Conservation (phyloP, 208 protist species). For the Wallacemonas sp. region DNA sequence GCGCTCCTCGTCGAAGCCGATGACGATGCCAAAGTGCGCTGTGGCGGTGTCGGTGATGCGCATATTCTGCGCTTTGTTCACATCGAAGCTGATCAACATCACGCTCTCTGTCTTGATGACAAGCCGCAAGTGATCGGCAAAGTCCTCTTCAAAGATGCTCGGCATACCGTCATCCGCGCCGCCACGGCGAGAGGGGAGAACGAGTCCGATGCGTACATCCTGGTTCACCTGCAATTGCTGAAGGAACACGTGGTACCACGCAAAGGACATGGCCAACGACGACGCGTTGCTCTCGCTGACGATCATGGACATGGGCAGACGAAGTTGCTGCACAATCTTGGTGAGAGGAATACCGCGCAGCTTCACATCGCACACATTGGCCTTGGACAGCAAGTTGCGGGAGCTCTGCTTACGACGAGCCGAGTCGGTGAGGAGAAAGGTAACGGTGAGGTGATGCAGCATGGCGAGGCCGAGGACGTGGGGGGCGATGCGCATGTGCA, state of each 20-base stretch:
- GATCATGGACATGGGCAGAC: constrained; percentile 79
- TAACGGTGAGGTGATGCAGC: constrained; percentile 82
- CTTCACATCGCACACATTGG: constrained; percentile 78
- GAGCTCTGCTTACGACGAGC: constrained; percentile 64
- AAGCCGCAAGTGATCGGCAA: constrained; percentile 69
- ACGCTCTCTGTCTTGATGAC: constrained; percentile 69
- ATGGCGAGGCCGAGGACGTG: constrained; percentile 90
- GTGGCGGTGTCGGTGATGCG: constrained; percentile 49
- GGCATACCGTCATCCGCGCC: constrained; percentile 80
- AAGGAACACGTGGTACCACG: constrained; percentile 82
- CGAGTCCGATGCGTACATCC: constrained; percentile 69
- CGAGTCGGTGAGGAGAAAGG: constrained; percentile 64
- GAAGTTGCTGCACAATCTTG: constrained; percentile 79
- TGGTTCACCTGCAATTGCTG: constrained; percentile 68
- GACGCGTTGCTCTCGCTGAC: constrained; percentile 53
- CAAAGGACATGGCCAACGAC: constrained; percentile 67
- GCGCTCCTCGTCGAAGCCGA: constrained; percentile 75
- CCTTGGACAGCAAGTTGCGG: constrained; percentile 57
- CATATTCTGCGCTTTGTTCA: constrained; percentile 85
- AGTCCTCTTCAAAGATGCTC: constrained; percentile 82
- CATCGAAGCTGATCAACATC: constrained; percentile 88
- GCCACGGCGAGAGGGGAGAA: constrained; percentile 60
- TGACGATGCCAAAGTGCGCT: constrained; percentile 88
- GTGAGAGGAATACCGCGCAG: constrained; percentile 89
- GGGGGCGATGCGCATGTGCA: constrained; percentile 79